Base-by-base conservation (phyloP, 371 early-diverging fungal genomes). In the Dichotomocladium elegans region DNA sequence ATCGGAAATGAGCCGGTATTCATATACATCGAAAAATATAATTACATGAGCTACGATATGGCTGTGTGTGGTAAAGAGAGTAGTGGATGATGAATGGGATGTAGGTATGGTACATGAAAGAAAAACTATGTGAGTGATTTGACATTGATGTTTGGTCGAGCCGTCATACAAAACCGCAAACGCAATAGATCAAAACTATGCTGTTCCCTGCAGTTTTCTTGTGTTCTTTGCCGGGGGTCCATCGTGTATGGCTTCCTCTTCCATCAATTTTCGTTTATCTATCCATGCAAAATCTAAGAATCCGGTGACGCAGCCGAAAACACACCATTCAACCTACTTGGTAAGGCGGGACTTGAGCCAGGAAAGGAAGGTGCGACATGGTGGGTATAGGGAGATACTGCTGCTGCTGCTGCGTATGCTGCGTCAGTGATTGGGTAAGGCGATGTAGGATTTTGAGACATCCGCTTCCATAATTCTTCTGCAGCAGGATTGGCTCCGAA, bases 181-280 rank as follows among this genome's bases (percentile, higher is more conserved):
- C n/a, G n/a, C n/a, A n/a, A n/a, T n/a, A 3, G 14, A 35, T 28
- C 22, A 49, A 30, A 31, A 48, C 25, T 17, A 46, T 46, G 29
- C 37, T 37, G 37, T 37, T 37, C 37, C 37, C 21, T 37, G 37
- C 37, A 37, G 21, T 9, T 37, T 37, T n/a, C 37, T n/a, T 37
- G 37, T 21, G 21, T 37, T 37, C 37, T 37, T 37, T n/a, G n/a
- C 21, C 21, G n/a, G n/a, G 37, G 17, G 17, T 11, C 37, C 37
- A 37, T 37, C 37, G 4, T 14, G 35, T 31, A 24, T 35, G 14
- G n/a, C 34, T 24, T 21, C 35, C n/a, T 48, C 35, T 25, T 48
- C 49, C 24, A 34, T 26, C 15, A 35, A n/a, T 24, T 48, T 48
- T 30, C 49, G 49, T 48, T 48, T 48, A 24, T 48, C 49, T 48